Evolutionary conservation across 371 early-diverging fungal species (phyloP), one percentile per base, ranked within the genome.

Genomic region (Apophysomyces ossiformis): DNA sequence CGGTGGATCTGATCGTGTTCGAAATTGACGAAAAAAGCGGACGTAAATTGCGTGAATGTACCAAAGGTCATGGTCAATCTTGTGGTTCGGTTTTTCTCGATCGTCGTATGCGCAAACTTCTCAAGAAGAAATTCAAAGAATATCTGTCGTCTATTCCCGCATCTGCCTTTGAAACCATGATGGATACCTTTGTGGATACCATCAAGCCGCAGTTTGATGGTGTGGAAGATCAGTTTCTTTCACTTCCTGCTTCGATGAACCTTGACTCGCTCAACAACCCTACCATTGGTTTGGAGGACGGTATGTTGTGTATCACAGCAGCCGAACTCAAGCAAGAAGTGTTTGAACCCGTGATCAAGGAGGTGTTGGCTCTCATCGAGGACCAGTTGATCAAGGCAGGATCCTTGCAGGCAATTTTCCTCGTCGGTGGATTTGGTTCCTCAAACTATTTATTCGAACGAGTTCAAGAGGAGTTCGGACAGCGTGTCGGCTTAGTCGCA

Each of bases 361-460:
- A 78, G 61, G 80, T 79, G 4, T 56, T 83, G 9, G 69, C 74
- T 18, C 63, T 83, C 58, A 73, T 83, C 18, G 74, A 78, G 35
- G 78, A 83, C 13, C 83, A 83, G 58, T 50, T 83, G 16, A 64
- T 64, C 44, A 76, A 79, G 63, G 77, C 74, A 13, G 72, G 72
- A 2, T 60, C 69, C 5, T 59, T 83, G 35, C 75, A 80, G 57
- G 85, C 85, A 5, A 63, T 87, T 8, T 87, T 87, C 58, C 69
- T 87, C 61, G 87, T 87, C 4, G 87, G 87, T 63, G 87, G 87
- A 37, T 87, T 87, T 65, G 87, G 87, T 11, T 82, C 84, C 26
- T 85, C 85, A 63, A 82, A 81, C 62, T 85, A 84, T 65, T 60
- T 87, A 50, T 78, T 81, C 57, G 82, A 85, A 35, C 79, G 75